These are phyloP conservation scores for Ulota crispa DNA, from an alignment of 225 moss, liverwort and hornwort genomes.

Conservation along the genomic window DNA sequence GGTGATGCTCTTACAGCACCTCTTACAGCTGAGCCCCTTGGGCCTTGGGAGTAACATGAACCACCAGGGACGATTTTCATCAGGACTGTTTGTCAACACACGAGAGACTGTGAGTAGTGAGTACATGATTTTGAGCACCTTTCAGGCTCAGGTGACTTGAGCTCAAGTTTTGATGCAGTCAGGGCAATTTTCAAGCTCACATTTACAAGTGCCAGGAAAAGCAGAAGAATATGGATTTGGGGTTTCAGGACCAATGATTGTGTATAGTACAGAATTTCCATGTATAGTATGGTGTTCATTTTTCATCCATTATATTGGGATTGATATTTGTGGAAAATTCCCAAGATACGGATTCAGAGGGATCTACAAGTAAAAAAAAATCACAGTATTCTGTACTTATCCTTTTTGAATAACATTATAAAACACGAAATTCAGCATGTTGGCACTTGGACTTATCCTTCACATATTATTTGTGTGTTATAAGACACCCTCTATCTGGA, in stretches of 20 bases:
- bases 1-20: too few species aligned
- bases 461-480: too few species aligned
- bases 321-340: neutral
- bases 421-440: too few species aligned
- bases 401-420: neutral
- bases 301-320: neutral
- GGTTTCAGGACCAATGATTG: neutral
- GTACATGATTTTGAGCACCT: constrained; percentile 9
- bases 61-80: neutral
- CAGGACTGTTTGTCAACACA: constrained; percentile 4
- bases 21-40: neutral
- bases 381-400: neutral
- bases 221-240: neutral
- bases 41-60: neutral
- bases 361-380: neutral
- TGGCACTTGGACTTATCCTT: too few species aligned
- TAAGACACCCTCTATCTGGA: too few species aligned
- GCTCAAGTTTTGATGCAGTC: neutral
- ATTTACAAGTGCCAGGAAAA: neutral
- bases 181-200: neutral
- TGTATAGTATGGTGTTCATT: neutral
- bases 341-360: neutral
- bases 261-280: neutral
- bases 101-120: neutral
- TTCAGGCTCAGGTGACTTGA: constrained; percentile 8